Evolutionary conservation across 108 stramenopile genomes (phyloP).

Genomic region (Skeletonema grethae): DNA sequence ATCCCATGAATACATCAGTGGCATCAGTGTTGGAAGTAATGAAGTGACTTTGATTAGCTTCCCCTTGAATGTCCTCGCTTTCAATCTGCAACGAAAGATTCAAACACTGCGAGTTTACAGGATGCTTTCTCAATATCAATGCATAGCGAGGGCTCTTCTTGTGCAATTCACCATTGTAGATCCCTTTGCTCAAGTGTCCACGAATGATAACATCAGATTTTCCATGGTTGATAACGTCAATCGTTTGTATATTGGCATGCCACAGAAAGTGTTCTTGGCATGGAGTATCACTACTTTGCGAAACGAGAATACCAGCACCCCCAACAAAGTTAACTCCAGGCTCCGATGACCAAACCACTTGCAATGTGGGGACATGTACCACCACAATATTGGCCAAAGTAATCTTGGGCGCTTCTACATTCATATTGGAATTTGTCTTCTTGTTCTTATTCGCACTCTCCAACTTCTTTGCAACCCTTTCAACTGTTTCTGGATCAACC

Average conservation of each 20-base stretch:
- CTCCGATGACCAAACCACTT: conserved; percentile 32
- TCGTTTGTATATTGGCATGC: conserved; percentile 34
- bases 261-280: conserved; percentile 21
- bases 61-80: not conserved
- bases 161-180: not conserved
- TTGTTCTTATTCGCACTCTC: not conserved
- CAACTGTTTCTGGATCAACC: not conserved
- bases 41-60: conserved; percentile 34
- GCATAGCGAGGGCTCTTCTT: not conserved
- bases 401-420: not conserved
- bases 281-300: not conserved
- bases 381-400: not conserved
- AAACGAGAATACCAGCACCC: not conserved
- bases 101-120: not conserved
- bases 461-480: not conserved
- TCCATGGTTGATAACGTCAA: conserved; percentile 23
- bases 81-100: conserved; percentile 7
- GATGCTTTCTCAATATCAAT: not conserved
- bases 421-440: not conserved
- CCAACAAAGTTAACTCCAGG: conserved; percentile 48
- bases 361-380: not conserved
- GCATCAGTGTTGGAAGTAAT: conserved; percentile 4
- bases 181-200: not conserved
- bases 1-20: conserved; percentile 52
- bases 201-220: conserved; percentile 5